Conservation (phyloP, 1,284 basidiomycete species). For the Rhodotorula sp. region DNA sequence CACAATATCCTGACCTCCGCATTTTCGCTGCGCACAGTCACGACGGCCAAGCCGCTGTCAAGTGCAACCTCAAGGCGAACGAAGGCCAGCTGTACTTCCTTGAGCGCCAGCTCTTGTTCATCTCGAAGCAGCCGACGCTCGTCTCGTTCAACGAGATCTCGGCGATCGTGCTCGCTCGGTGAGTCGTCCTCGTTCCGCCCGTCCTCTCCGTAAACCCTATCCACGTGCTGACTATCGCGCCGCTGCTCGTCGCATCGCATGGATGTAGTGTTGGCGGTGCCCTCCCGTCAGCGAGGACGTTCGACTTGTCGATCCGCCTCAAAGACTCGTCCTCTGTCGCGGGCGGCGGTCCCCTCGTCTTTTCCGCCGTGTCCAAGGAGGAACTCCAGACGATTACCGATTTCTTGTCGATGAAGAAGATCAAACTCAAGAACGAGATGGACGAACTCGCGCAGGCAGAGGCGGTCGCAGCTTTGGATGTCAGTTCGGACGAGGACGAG, state of each 20-base stretch:
- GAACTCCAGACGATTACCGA: slow-evolving; percentile 83
- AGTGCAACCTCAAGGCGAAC: slow-evolving; percentile 95
- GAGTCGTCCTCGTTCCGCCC: slow-evolving; percentile 25
- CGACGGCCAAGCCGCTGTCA: slow-evolving; percentile 62
- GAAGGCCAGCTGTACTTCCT: slow-evolving; percentile 98
- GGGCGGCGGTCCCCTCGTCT: slow-evolving; percentile 58
- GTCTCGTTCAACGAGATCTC: slow-evolving; percentile 89
- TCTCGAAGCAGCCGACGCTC: slow-evolving; percentile 91
- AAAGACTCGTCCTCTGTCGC: slow-evolving; percentile 68
- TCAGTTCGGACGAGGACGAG: slow-evolving; percentile 65
- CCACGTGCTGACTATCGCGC: neutral
- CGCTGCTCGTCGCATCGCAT: neutral
- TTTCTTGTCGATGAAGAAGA: slow-evolving; percentile 85
- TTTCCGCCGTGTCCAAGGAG: slow-evolving; percentile 92
- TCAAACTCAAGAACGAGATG: slow-evolving; percentile 95
- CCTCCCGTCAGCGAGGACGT: slow-evolving; percentile 84
- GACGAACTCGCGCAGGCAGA: slow-evolving; percentile 73
- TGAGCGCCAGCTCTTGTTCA: slow-evolving; percentile 97
- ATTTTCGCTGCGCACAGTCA: slow-evolving; percentile 44
- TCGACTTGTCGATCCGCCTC: slow-evolving; percentile 87
- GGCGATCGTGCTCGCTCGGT: slow-evolving; percentile 86
- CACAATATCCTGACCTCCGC: no score
- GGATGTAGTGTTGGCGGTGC: slow-evolving; percentile 71
- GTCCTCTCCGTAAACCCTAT: neutral
- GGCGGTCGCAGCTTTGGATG: slow-evolving; percentile 68